Evolutionary conservation across 768 basidiomycete species (phyloP).

Genomic region (Piloderma croceum): DNA sequence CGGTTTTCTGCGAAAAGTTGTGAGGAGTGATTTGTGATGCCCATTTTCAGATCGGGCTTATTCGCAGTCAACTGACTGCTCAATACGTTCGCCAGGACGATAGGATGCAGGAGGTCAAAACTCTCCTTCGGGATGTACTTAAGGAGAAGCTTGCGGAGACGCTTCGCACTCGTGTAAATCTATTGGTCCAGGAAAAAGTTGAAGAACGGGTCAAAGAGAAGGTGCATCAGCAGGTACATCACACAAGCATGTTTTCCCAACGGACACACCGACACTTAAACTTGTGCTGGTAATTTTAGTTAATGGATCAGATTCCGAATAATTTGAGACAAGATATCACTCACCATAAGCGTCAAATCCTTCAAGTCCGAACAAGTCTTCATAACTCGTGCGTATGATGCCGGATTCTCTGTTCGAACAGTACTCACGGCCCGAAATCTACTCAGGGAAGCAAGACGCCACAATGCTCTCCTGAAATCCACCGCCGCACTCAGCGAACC

Average conservation of each 20-base stretch:
- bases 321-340: constrained; percentile 35
- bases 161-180: constrained; percentile 32
- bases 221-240: constrained; percentile 38
- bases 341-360: constrained; percentile 37
- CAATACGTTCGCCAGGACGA: constrained; percentile 36
- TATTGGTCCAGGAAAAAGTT: constrained; percentile 31
- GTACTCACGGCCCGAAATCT: too few relatives aligned
- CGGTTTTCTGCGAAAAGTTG: too few relatives aligned
- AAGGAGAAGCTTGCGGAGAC: constrained; percentile 37
- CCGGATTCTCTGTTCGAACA: too few relatives aligned
- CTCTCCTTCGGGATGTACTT: constrained; percentile 33
- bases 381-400: constrained; percentile 41
- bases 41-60: constrained; percentile 34
- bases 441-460: constrained; percentile 41
- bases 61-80: constrained; percentile 32
- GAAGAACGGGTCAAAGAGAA: constrained; percentile 33
- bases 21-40: too few relatives aligned
- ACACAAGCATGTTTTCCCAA: background rate
- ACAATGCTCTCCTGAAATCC: constrained; percentile 33
- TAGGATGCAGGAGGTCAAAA: constrained; percentile 31
- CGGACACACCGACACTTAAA: constrained; percentile 1
- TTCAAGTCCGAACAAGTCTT: constrained; percentile 38
- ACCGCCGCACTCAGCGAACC: constrained; percentile 35
- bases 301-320: constrained; percentile 37
- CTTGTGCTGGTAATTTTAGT: too few relatives aligned